Evolutionary conservation across 1,284 basidiomycete species (phyloP), one percentile per base, ranked within the genome.

Genomic region (Cryptococcus deneoformans): DNA sequence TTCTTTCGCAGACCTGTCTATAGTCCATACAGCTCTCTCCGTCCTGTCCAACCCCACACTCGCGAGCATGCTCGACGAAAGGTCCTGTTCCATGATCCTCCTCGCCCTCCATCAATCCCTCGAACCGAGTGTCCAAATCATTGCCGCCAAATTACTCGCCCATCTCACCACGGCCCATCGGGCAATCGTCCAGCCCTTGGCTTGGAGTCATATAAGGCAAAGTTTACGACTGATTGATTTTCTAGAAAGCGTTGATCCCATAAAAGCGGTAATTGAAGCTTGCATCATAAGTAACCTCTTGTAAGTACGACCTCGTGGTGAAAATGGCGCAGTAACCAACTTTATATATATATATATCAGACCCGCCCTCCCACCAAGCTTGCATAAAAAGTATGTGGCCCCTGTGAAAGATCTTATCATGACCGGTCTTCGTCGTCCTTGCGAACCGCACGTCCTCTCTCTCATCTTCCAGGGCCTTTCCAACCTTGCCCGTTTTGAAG

Each of bases 201-300:
- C 68, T 2, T 68, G 66, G 67, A 62, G 60, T 43, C 67, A 70
- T 59, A 65, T 71, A 39, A 56, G 66, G 86, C 90, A 38, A 86
- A 93, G 48, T 79, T 88, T 61, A 80, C 85, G 65, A 80, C 82
- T 61, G 88, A 93, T 73, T 91, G 90, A 2, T 68, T 95, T 43
- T 76, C 92, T 49, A 66, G 86, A 46, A 86, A 87, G 48, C 5
- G 61, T 65, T 5, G 89, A 92, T 73, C 77, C 92, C 65, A 88
- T 87, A 12, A 57, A 75, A 40, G 72, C 64, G 10, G 74, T 82
- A 24, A 79, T 82, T 58, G 73, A 77, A 35, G 77, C 79, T 40
- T 72, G 82, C 52, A 78, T 82, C 55, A 82, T 82, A 14, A 82
- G 81, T 7, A 82, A 82, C 54, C 55, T 72, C 1, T 51, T 72